phyloP scores from a whole-genome alignment of 2,329 filamentous ascomycete genomes.

The Cladophialophora exuberans region DNA sequence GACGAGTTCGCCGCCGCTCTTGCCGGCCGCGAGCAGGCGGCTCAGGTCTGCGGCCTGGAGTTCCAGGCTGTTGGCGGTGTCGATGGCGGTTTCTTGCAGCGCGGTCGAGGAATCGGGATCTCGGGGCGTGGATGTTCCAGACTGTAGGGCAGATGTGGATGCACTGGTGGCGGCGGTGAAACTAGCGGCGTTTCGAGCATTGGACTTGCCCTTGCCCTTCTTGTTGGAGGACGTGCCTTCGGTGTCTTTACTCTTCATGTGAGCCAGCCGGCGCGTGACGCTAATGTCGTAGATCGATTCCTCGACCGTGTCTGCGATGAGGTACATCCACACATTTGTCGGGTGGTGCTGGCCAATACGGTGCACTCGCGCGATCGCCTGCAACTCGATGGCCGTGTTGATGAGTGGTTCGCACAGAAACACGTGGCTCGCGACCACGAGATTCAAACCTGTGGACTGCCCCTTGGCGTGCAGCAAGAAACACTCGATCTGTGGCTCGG shows the following conservation, averaged over 20 bases:
- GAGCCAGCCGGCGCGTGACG: slow-evolving; percentile 74
- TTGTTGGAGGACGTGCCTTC: slow-evolving; percentile 26
- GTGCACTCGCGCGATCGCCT: slow-evolving; percentile 93
- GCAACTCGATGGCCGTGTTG: slow-evolving; percentile 90
- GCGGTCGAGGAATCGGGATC: slow-evolving; percentile 40
- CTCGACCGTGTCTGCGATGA: slow-evolving; percentile 88
- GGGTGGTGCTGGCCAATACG: slow-evolving; percentile 86
- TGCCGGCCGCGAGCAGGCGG: slow-evolving; percentile 71
- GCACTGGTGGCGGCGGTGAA: too few relatives aligned
- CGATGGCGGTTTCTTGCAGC: slow-evolving; percentile 64
- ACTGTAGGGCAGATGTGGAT: slow-evolving; percentile 39
- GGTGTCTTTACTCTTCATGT: slow-evolving; percentile 61
- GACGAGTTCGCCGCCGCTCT: slow-evolving; percentile 77
- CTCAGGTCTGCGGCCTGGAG: slow-evolving; percentile 72
- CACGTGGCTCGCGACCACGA: slow-evolving; percentile 91
- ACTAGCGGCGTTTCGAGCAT: too few relatives aligned
- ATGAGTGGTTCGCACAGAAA: slow-evolving; percentile 93
- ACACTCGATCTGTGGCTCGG: slow-evolving; percentile 73
- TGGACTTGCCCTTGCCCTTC: slow-evolving; percentile 36
- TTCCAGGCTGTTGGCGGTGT: slow-evolving; percentile 83
- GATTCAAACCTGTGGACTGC: slow-evolving; percentile 84
- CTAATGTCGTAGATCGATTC: slow-evolving; percentile 89
- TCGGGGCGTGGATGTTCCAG: slow-evolving; percentile 18
- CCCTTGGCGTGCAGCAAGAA: slow-evolving; percentile 89
- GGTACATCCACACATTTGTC: slow-evolving; percentile 94